These are phyloP conservation scores for Anthoceros angustus DNA, from an alignment of 225 moss, liverwort and hornwort species.

Conservation along the genomic window DNA sequence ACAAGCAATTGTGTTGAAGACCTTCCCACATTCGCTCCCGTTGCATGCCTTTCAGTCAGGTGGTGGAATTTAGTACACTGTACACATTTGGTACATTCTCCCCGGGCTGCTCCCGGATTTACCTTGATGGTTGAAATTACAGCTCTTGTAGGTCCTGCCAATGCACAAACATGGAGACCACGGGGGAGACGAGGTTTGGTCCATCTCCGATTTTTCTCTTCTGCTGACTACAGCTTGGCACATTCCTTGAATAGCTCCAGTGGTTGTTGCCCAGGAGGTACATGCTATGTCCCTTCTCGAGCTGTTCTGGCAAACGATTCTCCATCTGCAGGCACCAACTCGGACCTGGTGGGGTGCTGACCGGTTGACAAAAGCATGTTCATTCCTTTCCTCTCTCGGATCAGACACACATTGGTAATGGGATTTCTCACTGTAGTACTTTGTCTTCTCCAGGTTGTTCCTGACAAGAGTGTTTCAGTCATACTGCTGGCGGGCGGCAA, in stretches of 20 bases:
- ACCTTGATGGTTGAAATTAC: neutral
- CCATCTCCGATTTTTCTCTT: too few relatives aligned
- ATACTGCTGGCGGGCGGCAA: constrained; percentile 75
- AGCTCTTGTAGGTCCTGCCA: neutral
- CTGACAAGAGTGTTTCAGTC: constrained; percentile 44
- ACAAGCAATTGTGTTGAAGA: too few relatives aligned
- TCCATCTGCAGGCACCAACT: neutral
- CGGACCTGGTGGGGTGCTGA: neutral
- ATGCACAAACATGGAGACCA: neutral
- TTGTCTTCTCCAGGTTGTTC: constrained; percentile 23
- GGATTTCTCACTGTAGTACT: neutral
- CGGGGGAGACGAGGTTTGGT: neutral
- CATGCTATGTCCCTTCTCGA: neutral
- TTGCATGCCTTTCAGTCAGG: too few relatives aligned
- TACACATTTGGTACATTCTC: too few relatives aligned
- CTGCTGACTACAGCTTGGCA: too few relatives aligned
- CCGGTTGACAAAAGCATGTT: neutral
- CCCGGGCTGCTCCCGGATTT: too few relatives aligned
- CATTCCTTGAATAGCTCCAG: too few relatives aligned
- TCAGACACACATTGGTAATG: neutral
- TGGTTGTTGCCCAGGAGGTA: too few relatives aligned
- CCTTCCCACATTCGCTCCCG: too few relatives aligned
- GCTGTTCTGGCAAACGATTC: constrained; percentile 1
- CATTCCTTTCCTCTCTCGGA: neutral
- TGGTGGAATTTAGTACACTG: too few relatives aligned